These are phyloP conservation scores for Tilletia indica DNA, from an alignment of 1,284 basidiomycete genomes.

Conservation along the genomic window DNA sequence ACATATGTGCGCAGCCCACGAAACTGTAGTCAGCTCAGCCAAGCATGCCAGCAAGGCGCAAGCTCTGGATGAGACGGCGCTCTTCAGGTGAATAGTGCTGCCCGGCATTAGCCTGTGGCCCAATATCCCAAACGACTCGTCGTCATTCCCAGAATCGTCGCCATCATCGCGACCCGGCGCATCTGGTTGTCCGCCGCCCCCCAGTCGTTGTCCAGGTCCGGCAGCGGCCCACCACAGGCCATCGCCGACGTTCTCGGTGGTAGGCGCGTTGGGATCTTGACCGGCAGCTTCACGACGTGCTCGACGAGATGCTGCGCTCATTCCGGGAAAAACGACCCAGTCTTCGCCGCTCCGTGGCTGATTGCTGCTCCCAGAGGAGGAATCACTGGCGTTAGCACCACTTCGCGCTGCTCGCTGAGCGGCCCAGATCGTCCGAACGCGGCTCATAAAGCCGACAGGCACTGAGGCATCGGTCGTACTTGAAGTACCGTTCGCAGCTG, in stretches of 20 bases:
- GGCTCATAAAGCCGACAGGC: slow-evolving; percentile 32
- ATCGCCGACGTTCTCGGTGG: slow-evolving; percentile 5
- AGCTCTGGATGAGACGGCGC: slow-evolving; percentile 31
- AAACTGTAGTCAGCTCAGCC: background rate
- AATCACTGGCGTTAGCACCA: slow-evolving; percentile 7
- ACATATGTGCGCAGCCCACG: too few species aligned
- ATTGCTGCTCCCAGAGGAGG: too few species aligned
- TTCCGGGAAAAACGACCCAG: slow-evolving; percentile 47
- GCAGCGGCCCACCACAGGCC: background rate
- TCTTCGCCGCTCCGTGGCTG: slow-evolving; percentile 35
- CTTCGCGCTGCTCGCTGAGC: background rate
- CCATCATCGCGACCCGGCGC: slow-evolving; percentile 19
- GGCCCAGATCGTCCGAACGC: slow-evolving; percentile 28
- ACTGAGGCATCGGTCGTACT: slow-evolving; percentile 11
- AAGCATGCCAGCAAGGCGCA: slow-evolving; percentile 24
- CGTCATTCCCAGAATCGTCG: slow-evolving; percentile 33
- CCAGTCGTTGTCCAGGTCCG: background rate
- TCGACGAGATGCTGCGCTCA: slow-evolving; percentile 23
- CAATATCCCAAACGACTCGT: slow-evolving; percentile 19
- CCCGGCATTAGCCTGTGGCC: background rate
- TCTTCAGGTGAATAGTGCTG: slow-evolving; percentile 25
- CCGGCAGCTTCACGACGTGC: slow-evolving; percentile 9
- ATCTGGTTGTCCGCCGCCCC: slow-evolving; percentile 19
- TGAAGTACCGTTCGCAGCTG: background rate
- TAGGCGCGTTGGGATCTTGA: background rate